These are phyloP conservation scores for Diaporthe nobilis DNA, from an alignment of 2,329 filamentous ascomycete species.

Conservation along the genomic window DNA sequence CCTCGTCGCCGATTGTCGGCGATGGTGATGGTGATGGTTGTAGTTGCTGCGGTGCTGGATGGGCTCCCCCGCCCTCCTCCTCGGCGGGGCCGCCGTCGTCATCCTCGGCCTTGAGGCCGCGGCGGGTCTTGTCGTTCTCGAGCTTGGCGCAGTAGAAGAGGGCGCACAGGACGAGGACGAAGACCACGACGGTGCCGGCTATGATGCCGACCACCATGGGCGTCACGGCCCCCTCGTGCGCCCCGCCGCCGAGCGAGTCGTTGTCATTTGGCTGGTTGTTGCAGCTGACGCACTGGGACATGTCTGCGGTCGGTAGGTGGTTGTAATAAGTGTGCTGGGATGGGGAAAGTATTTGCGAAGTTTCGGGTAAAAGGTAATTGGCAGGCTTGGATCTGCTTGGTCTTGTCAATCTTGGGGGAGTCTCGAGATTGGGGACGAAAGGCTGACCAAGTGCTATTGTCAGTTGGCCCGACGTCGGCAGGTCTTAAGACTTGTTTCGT, in stretches of 20 bases:
- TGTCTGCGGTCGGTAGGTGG: background rate
- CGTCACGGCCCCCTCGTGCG: conserved; percentile 38
- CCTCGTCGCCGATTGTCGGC: background rate
- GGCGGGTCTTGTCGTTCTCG: conserved; percentile 37
- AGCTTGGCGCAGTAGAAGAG: conserved; percentile 43
- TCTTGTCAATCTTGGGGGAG: background rate
- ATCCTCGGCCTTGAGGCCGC: conserved; percentile 20
- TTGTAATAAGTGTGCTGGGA: background rate
- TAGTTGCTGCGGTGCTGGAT: background rate
- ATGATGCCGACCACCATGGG: conserved; percentile 41
- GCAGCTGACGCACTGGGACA: conserved; percentile 42
- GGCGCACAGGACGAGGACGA: conserved; percentile 39
- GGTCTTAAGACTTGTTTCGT: background rate
- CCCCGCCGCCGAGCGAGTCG: conserved; percentile 39
- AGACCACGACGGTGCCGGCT: conserved; percentile 39
- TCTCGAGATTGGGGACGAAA: background rate
- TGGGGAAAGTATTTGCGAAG: background rate
- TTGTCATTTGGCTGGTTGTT: conserved; percentile 40
- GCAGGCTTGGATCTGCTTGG: background rate
- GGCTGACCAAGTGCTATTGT: background rate
- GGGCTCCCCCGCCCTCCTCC: background rate
- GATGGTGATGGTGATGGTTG: background rate
- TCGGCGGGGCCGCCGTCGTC: background rate
- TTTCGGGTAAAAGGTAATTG: background rate
- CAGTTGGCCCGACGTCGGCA: background rate